phyloP scores from a whole-genome alignment of 1,284 basidiomycete genomes.

The Fomitopsis palustris region DNA sequence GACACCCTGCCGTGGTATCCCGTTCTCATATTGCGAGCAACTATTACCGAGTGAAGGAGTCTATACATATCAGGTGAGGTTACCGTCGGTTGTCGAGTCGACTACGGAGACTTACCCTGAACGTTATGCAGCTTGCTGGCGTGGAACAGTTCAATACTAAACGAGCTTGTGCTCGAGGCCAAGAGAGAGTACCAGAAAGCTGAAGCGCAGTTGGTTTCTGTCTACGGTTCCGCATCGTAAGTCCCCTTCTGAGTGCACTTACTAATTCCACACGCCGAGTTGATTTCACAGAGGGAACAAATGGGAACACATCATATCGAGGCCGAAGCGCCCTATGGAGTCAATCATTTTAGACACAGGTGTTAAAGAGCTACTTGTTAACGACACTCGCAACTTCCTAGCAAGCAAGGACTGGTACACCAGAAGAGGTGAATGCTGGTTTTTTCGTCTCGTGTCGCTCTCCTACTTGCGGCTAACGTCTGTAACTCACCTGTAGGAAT shows the following conservation, averaged over 20 bases:
- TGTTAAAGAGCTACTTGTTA: constrained; percentile 56
- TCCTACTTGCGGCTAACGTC: too few relatives aligned
- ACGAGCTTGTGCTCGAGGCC: constrained; percentile 52
- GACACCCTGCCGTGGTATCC: background rate
- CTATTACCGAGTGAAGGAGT: background rate
- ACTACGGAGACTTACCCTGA: too few relatives aligned
- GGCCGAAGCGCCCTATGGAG: constrained; percentile 57
- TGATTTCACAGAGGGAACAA: constrained; percentile 26
- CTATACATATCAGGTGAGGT: background rate
- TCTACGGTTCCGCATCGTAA: constrained; percentile 50
- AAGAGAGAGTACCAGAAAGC: constrained; percentile 48
- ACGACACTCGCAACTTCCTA: constrained; percentile 67
- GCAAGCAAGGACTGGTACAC: constrained; percentile 64
- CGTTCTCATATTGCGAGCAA: background rate
- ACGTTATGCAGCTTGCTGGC: constrained; percentile 46
- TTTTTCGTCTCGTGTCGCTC: background rate
- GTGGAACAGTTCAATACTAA: constrained; percentile 42
- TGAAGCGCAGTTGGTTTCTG: constrained; percentile 49
- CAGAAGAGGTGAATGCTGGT: constrained; percentile 38
- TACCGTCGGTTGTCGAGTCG: background rate
- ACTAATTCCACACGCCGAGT: background rate
- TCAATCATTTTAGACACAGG: constrained; percentile 69
- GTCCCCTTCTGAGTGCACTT: constrained; percentile 11
- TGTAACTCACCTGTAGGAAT: constrained; percentile 42
- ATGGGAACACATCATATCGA: constrained; percentile 55